Base-by-base conservation (phyloP, 2,329 filamentous ascomycete genomes). In the Cercospora sp. region DNA sequence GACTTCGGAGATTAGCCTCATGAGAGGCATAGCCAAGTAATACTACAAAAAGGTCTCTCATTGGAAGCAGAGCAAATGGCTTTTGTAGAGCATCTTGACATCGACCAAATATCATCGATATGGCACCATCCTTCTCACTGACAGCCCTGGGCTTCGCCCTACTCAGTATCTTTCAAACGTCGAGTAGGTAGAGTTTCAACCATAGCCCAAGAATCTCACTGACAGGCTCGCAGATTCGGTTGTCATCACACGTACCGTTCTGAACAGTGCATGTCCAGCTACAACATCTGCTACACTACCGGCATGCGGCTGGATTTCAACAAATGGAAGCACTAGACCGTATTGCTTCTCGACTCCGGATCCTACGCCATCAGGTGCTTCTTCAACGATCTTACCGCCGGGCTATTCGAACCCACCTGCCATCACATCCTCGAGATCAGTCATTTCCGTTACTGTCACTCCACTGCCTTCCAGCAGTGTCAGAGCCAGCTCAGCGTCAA, bases 281-380 rank as follows among this genome's bases (percentile, higher is more conserved):
- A 61, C 63, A n/a, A 65, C 55, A 4, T 53, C 55, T 37, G 32
- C 55, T 10, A 60, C 55, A 26, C 37, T 65, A 10, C 63, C 63
- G n/a, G 21, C 34, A 9, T 65, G 63, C 28, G 63, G 63, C 13
- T 65, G 63, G 63, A 51, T 65, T n/a, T 61, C 40, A 2, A 53
- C 57, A 24, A 65, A 40, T 30, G 55, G 63, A 24, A 49, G 32
- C 26, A 65, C 37, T 28, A 43, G 37, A 13, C 53, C 63, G 6
- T 65, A 65, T 26, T 65, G 63, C 55, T 65, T 65, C 21, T 34
- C 63, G 1, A 61, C 63, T 16, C 24, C 24, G 43, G 12, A 26
- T 34, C 32, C 40, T 9, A n/a, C 16, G n/a, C 30, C 12, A 13
- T 57, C 37, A n/a, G 18, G 16, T 9, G n/a, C 62, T 5, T 26